Evolutionary conservation across 2,329 filamentous ascomycete genomes (phyloP).

Genomic region (Fusarium pseudonygamai): DNA sequence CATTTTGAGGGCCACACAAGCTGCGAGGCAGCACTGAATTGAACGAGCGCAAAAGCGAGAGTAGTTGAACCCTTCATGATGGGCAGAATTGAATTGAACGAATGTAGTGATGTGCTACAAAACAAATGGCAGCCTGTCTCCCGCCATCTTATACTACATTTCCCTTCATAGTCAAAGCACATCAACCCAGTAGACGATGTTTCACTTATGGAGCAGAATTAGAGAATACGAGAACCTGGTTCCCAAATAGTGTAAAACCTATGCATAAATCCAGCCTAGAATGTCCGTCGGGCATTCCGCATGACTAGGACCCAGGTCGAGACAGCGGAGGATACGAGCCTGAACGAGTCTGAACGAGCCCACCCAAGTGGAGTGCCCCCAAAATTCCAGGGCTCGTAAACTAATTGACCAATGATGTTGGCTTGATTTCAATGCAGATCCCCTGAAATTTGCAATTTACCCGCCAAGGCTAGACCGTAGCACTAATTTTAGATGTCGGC

Average conservation of each 20-base stretch:
- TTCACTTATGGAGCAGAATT: constrained; percentile 5
- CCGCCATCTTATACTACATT: not conserved
- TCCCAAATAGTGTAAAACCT: not conserved
- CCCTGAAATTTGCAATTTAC: not conserved
- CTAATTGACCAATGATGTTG: not conserved
- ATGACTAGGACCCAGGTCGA: not conserved
- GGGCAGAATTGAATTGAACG: not conserved
- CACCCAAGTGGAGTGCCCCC: not conserved
- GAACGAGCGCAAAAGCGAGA: not conserved
- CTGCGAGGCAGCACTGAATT: constrained; percentile 3
- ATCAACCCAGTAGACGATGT: not conserved
- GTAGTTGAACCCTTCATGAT: constrained; percentile 15
- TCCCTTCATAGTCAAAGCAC: accelerated
- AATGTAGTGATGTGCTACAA: not conserved
- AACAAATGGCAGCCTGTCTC: not conserved
- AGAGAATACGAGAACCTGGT: not conserved
- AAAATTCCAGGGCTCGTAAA: not conserved
- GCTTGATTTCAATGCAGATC: not conserved
- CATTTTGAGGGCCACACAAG: constrained; percentile 32
- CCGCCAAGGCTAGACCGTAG: not conserved
- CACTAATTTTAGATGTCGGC: constrained; percentile 15
- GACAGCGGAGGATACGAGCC: not conserved
- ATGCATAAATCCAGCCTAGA: not conserved
- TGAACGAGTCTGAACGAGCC: not conserved
- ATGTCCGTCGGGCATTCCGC: not conserved